Percentiles rank a stretch among this genome's conserved stretches.
phyloP scores from a whole-genome alignment of 116 monocot species.

The Phalaenopsis hybrid region DNA sequence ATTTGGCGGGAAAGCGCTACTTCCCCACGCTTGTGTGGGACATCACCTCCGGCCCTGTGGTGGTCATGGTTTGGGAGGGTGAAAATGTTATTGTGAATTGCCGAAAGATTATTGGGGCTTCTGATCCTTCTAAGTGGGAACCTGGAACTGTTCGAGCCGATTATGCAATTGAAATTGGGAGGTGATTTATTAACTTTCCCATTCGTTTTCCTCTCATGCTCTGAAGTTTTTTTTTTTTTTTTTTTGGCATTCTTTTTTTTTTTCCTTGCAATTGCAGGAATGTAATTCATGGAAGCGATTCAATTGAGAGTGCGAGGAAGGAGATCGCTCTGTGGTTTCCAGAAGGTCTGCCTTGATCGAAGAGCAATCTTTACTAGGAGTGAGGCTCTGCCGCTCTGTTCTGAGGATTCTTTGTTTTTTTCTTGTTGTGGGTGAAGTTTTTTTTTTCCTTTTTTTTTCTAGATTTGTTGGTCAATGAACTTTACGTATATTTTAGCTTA shows the following conservation, averaged over 20 bases:
- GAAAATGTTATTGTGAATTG: conserved; percentile 70
- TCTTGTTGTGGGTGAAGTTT: no score
- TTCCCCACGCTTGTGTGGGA: conserved; percentile 69
- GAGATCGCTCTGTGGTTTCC: conserved; percentile 82
- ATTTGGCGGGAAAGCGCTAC: conserved; percentile 73
- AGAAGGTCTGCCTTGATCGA: no score
- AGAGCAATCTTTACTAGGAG: conserved; percentile 46
- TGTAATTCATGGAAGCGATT: not conserved
- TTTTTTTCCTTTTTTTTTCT: no score
- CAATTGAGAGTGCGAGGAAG: conserved; percentile 36
- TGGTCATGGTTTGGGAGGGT: conserved; percentile 96
- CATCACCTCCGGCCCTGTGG: conserved; percentile 88
- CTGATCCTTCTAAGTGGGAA: conserved; percentile 62
- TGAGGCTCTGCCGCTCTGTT: conserved; percentile 14
- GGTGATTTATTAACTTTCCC: conserved; percentile 23
- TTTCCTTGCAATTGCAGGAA: not conserved
- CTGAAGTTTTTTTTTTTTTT: not conserved
- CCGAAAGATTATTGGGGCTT: conserved; percentile 85
- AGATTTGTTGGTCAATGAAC: not conserved
- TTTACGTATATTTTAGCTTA: not conserved
- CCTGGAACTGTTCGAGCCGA: conserved; percentile 92
- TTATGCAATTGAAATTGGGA: conserved; percentile 67
- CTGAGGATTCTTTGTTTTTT: not conserved
- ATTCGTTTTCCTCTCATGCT: not conserved
- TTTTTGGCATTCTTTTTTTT: not conserved